Conservation (phyloP, 805 yeast genomes). For the Lipomyces sp. region DNA sequence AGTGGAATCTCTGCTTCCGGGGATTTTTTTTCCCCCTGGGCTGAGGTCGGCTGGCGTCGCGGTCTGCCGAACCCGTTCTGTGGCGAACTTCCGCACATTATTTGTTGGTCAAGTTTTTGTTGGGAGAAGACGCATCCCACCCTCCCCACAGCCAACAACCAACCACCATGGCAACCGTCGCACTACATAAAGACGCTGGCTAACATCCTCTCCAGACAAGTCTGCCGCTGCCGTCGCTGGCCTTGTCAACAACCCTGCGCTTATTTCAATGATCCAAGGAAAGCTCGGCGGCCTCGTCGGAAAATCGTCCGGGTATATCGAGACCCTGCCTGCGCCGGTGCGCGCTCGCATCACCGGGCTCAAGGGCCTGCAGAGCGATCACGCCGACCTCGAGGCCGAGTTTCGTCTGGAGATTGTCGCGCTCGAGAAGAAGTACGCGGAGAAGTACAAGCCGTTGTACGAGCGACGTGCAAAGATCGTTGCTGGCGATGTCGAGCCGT, state of each 20-base stretch:
- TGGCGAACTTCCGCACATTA: neutral
- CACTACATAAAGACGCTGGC: neutral
- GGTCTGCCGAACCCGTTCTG: no score
- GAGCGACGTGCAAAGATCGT: slow-evolving; percentile 69
- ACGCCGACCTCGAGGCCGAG: slow-evolving; percentile 80
- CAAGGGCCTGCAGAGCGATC: slow-evolving; percentile 74
- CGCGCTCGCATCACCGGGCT: slow-evolving; percentile 76
- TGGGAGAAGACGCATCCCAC: slow-evolving; percentile 2
- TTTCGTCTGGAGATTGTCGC: slow-evolving; percentile 85
- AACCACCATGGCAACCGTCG: neutral
- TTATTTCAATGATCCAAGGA: slow-evolving; percentile 84
- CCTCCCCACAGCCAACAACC: neutral
- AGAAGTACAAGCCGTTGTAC: slow-evolving; percentile 71
- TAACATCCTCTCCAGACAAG: slow-evolving; percentile 26
- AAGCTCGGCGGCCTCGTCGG: slow-evolving; percentile 83
- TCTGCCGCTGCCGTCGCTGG: slow-evolving; percentile 38
- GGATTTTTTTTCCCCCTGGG: no score
- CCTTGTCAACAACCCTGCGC: slow-evolving; percentile 73
- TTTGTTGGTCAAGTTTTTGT: slow-evolving; percentile 1
- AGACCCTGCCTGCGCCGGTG: slow-evolving; percentile 65
- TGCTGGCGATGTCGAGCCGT: slow-evolving; percentile 71
- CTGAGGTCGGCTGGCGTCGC: no score
- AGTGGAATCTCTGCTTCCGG: no score
- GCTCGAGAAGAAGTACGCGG: slow-evolving; percentile 75
- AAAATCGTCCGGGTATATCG: slow-evolving; percentile 80